A percentile compares a stretch with the other conserved stretches of the same genome.
Evolutionary conservation across 129 eudicot species (phyloP).

Genomic region (Apium graveolens): DNA sequence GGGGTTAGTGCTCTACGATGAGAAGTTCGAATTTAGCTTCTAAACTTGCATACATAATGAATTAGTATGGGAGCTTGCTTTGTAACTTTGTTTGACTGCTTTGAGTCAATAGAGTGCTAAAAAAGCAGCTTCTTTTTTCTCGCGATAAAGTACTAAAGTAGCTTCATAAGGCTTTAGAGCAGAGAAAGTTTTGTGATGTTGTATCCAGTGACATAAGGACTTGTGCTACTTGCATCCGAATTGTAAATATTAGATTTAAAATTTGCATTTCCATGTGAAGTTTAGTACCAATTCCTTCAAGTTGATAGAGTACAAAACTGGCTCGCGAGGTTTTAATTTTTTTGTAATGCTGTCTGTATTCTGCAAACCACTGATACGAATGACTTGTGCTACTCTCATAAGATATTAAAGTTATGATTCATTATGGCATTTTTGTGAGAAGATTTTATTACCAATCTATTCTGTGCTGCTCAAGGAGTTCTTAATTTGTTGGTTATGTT

Average conservation of each 20-base stretch:
- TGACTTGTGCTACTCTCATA: not conserved
- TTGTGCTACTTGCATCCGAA: not conserved
- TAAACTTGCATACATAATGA: not conserved
- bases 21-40: not conserved
- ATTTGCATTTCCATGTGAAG: not conserved
- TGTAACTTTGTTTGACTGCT: not conserved
- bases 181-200: not conserved
- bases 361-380: no score
- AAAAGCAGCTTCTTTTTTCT: no score
- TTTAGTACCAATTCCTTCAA: no score
- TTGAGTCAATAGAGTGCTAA: no score
- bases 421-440: not conserved
- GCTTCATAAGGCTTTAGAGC: no score
- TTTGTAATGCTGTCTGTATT: no score
- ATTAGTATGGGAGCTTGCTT: not conserved
- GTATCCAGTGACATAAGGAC: not conserved
- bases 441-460: not conserved
- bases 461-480: not conserved
- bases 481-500: conserved; percentile 1
- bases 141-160: no score
- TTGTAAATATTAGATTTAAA: not conserved
- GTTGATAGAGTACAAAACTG: not conserved
- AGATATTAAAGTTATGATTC: not conserved
- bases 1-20: not conserved
- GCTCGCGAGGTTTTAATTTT: no score